Conservation (phyloP, 202 grass and related monocot genomes). For the Carex sylvatica region DNA sequence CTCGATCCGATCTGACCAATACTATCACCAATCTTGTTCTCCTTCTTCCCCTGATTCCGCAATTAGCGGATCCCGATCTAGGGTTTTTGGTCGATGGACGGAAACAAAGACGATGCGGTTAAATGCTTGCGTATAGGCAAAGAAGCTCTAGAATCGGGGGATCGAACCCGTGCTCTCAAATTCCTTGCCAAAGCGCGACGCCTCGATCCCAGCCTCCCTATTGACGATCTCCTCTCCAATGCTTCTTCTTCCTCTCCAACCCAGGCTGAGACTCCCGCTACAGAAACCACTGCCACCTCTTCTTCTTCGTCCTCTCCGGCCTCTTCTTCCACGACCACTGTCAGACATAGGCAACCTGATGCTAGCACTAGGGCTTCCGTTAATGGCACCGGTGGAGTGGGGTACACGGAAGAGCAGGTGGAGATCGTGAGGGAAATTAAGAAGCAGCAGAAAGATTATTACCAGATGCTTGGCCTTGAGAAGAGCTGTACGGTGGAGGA, state of each 20-base stretch:
- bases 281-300: not conserved
- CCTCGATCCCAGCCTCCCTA: conserved; percentile 74
- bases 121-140: conserved; percentile 90
- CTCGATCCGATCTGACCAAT: not conserved
- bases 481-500: conserved; percentile 80
- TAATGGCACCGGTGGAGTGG: conserved; percentile 22
- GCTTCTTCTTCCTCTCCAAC: conserved; percentile 43
- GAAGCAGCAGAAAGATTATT: conserved; percentile 80
- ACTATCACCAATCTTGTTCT: not conserved
- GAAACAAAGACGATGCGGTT: conserved; percentile 92
- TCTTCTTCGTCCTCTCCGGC: conserved; percentile 23
- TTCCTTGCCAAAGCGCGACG: conserved; percentile 88
- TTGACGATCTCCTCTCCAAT: conserved; percentile 61
- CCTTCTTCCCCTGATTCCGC: not conserved
- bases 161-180: conserved; percentile 65
- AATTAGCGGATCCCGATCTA: conserved; percentile 13
- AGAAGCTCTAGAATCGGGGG: conserved; percentile 58
- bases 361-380: conserved; percentile 35
- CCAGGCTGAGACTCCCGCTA: not conserved
- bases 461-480: conserved; percentile 74
- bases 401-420: conserved; percentile 73
- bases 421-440: conserved; percentile 75
- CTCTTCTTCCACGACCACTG: conserved; percentile 25
- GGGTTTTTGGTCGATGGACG: conserved; percentile 55
- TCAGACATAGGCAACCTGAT: conserved; percentile 44